phyloP scores from a whole-genome alignment of 257 asterid species.

The Salvia miltiorrhiza region DNA sequence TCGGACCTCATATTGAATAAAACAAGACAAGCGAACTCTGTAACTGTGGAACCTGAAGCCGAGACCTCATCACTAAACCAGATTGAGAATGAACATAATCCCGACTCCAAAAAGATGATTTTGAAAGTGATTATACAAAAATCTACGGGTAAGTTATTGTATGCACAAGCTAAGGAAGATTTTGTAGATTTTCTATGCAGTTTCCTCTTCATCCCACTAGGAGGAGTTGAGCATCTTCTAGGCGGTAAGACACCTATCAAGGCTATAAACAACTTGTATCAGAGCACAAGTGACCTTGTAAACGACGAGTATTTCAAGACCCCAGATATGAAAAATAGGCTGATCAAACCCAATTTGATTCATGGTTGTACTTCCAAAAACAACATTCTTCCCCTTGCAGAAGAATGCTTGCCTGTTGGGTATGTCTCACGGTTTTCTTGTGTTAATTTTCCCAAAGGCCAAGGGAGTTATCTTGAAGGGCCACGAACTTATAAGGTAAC shows the following conservation, averaged over 20 bases:
- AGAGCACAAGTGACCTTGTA: background rate
- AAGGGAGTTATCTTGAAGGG: background rate
- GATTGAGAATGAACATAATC: background rate
- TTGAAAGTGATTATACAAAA: conserved; percentile 19
- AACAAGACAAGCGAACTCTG: too few species aligned
- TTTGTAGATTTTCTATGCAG: conserved; percentile 18
- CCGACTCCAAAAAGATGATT: background rate
- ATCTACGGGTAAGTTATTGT: conserved; percentile 18
- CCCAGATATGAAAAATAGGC: background rate
- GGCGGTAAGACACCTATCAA: background rate
- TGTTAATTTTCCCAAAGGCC: conserved; percentile 6
- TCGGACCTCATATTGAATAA: conserved; percentile 4
- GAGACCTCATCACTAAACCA: too few species aligned
- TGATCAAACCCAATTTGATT: background rate
- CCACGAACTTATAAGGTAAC: background rate
- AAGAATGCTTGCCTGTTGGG: background rate
- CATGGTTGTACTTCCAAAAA: background rate
- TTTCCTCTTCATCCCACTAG: conserved; percentile 17
- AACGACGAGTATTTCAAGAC: background rate
- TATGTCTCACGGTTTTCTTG: too few species aligned
- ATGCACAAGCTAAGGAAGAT: conserved; percentile 4
- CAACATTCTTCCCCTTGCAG: background rate
- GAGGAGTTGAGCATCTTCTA: background rate
- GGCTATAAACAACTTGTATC: conserved; percentile 4
- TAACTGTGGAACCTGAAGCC: background rate